Conservation (phyloP, 495 filamentous ascomycete genomes). For the Aspergillus homomorphus region DNA sequence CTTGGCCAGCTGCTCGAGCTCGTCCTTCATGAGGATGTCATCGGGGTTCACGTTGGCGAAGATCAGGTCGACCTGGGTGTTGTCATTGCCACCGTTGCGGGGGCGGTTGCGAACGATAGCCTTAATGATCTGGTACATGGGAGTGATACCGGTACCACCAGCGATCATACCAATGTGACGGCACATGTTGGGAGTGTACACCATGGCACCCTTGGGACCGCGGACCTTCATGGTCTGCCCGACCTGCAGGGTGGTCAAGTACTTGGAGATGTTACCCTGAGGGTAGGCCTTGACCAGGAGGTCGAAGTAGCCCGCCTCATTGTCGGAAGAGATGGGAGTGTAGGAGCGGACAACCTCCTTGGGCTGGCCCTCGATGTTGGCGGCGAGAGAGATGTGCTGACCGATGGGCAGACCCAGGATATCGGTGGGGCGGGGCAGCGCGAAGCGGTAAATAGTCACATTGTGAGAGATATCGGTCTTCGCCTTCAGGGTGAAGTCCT, state of each 20-base stretch:
- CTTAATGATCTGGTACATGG: slow-evolving; percentile 92
- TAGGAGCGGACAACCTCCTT: slow-evolving; percentile 95
- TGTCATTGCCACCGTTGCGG: slow-evolving; percentile 66
- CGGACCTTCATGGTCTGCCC: slow-evolving; percentile 85
- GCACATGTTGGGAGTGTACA: slow-evolving; percentile 93
- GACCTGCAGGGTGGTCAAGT: slow-evolving; percentile 76
- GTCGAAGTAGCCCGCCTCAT: slow-evolving; percentile 91
- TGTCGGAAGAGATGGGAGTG: slow-evolving; percentile 91
- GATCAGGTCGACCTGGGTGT: slow-evolving; percentile 85
- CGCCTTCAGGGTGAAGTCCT: slow-evolving; percentile 83
- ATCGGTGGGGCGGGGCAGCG: slow-evolving; percentile 67
- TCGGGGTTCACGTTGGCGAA: slow-evolving; percentile 94
- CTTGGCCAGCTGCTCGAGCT: slow-evolving; percentile 73
- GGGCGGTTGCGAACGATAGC: slow-evolving; percentile 82
- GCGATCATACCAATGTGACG: slow-evolving; percentile 96
- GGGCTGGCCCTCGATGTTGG: slow-evolving; percentile 66
- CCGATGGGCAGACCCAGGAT: slow-evolving; percentile 97
- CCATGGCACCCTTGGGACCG: slow-evolving; percentile 95
- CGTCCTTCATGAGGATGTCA: slow-evolving; percentile 89
- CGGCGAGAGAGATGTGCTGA: slow-evolving; percentile 95
- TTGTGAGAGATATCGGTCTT: slow-evolving; percentile 95
- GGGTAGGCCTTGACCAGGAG: slow-evolving; percentile 97
- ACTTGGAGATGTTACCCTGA: slow-evolving; percentile 90
- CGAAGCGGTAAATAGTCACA: slow-evolving; percentile 95
- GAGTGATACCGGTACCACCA: slow-evolving; percentile 95